Evolutionary conservation across 1,284 basidiomycete species (phyloP).

Genomic region (Trametes polyzona): DNA sequence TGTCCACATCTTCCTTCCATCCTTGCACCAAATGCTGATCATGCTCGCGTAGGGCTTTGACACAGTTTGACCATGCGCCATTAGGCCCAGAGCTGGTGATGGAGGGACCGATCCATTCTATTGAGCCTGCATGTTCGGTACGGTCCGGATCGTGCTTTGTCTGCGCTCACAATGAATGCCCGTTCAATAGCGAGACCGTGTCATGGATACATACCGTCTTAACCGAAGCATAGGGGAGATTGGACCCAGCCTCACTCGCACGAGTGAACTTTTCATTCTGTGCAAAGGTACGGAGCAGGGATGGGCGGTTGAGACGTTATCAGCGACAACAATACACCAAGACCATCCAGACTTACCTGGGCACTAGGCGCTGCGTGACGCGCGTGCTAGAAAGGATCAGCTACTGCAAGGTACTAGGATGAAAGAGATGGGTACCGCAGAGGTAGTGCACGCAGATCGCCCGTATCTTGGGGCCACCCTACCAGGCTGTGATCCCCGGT

Average conservation of each 20-base stretch:
- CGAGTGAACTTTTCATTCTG: neutral
- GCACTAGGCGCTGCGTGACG: too few relatives aligned
- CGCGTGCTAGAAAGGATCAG: too few relatives aligned
- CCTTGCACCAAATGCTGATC: conserved; percentile 24
- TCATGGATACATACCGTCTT: neutral
- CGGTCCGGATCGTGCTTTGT: neutral
- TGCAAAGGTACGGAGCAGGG: neutral
- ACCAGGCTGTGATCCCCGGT: too few relatives aligned
- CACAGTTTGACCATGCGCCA: conserved; percentile 23
- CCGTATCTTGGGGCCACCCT: too few relatives aligned
- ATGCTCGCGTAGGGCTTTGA: conserved; percentile 21
- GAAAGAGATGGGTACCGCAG: too few relatives aligned
- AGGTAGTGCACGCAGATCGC: too few relatives aligned
- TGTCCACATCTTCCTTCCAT: conserved; percentile 32
- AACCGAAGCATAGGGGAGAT: neutral
- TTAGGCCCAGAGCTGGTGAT: neutral
- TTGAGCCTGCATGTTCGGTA: neutral
- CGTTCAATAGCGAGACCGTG: too few relatives aligned
- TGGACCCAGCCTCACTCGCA: neutral
- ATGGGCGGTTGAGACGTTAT: too few relatives aligned
- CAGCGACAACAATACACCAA: too few relatives aligned
- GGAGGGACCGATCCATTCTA: neutral
- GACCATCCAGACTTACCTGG: too few relatives aligned
- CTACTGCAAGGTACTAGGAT: too few relatives aligned
- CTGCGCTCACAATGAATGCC: too few relatives aligned